Evolutionary conservation across 2,329 filamentous ascomycete species (phyloP), one percentile per base, ranked within the genome.

Genomic region (Botryosphaeria agaves): DNA sequence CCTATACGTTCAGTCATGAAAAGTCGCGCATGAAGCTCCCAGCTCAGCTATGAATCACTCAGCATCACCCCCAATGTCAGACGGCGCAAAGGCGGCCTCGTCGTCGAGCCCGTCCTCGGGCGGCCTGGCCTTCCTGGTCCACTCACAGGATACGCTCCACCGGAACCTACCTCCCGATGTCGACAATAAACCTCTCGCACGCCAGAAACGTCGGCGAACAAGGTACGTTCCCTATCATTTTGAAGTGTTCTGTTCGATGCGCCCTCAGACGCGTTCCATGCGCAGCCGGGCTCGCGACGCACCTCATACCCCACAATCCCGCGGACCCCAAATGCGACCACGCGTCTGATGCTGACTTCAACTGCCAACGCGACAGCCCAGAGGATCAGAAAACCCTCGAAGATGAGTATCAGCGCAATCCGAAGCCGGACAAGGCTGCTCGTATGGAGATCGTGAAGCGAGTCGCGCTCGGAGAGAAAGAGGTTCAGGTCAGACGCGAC

Each of bases 381-480:
- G 79, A 87, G 55, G 87, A 95, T 59, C 87, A 93, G 59, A 70
- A 76, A 31, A 70, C 91, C 31, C 73, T 94, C 36, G 87, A 94
- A 55, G 68, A 78, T 20, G 83, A 87, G 35, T 94, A 92, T 49
- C 67, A 71, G 43, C 69, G 64, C 37, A 91, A 94, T 51, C 72
- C 82, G 5, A 94, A 93, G 54, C 87, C 87, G 19, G 85, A 93
- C 59, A 94, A 92, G 57, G 68, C 74, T 33, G 78, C 82, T 53
- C 81, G 87, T 57, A 67, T 81, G 28, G 75, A 76, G 34, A 84
- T 95, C 39, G 82, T 91, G 36, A 70, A 72, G 56, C 79, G 75
- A 54, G 84, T 94, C 36, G 78, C 81, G 15, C 66, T 95, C 38
- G 87, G 81, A 41, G 85, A 94, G 59, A 94, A 93, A 55, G 85